Evolutionary conservation across 495 filamentous ascomycete species (phyloP), one percentile per base, ranked within the genome.

Genomic region (Penicillium atrosanguineum): DNA sequence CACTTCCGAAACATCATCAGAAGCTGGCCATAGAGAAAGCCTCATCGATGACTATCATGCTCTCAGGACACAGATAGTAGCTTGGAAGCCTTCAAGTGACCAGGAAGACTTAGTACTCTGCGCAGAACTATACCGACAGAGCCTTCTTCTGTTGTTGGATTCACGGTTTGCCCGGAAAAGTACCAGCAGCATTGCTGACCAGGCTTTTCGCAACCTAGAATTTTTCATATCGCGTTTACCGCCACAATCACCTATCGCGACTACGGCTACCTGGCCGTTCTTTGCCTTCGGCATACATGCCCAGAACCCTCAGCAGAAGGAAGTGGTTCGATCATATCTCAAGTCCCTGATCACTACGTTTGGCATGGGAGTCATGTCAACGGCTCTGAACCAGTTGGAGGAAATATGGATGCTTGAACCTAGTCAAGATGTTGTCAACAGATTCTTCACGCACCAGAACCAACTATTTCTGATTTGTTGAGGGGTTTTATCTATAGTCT

Each of bases 311-410:
- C 34, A 45, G 38, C 43, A 52, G 15, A 52, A 51, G 29, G 41
- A 44, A 3, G 31, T 52, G 11, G 44, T 55, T n/a, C 43, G 52
- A 11, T 36, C 29, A 7, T 60, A 60, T 15, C 26, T 60, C 18
- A 46, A 47, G 5, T 47, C 39, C 7, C 15, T 55, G 4, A 16
- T 60, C 19, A 25, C 23, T 28, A 36, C 48, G 12, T 60, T 60
- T 20, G 52, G 57, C 16, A 60, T 60, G 57, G 57, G 57, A 7
- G 48, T 60, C 18, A 60, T 60, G 57, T 46, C 48, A 29, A 55
- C 57, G 1, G 52, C 57, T 9, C 44, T 60, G 16, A 44, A 18
- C n/a, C 57, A 55, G 18, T 40, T 60, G 26, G 52, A 60, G 21
- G 40, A 55, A 21, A 21, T 48, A 9, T 60, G 57, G 57, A 34